A percentile compares a stretch with the other conserved stretches of the same genome.
Evolutionary conservation across 1,139 yeast genomes (phyloP).

Genomic region (Taphrina communis): DNA sequence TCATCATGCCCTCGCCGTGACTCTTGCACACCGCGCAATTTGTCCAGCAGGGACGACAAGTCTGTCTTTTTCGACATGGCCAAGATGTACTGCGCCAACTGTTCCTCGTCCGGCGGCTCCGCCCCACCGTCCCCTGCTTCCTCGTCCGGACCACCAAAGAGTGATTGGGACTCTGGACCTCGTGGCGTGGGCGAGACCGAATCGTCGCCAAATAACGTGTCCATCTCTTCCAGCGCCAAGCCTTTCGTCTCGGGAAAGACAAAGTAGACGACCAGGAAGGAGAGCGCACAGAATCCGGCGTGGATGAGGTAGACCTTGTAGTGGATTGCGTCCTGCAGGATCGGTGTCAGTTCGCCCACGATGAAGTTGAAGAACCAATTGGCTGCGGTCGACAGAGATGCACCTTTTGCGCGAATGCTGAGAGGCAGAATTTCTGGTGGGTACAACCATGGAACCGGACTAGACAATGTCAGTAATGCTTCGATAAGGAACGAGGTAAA

Average conservation of each 20-base stretch:
- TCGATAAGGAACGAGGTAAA: slow-evolving; percentile 65
- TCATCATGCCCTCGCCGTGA: not conserved
- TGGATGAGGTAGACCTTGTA: slow-evolving; percentile 87
- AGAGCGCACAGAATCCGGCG: slow-evolving; percentile 73
- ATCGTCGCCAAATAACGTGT: slow-evolving; percentile 73
- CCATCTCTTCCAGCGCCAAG: slow-evolving; percentile 86
- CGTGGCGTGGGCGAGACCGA: slow-evolving; percentile 49
- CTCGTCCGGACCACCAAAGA: slow-evolving; percentile 17
- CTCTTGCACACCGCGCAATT: slow-evolving; percentile 31
- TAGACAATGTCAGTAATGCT: not conserved
- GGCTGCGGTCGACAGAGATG: slow-evolving; percentile 87
- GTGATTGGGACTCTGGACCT: slow-evolving; percentile 28
- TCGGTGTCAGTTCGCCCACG: slow-evolving; percentile 90
- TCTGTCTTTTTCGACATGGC: slow-evolving; percentile 25
- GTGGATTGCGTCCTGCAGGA: slow-evolving; percentile 72
- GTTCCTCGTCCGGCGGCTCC: slow-evolving; percentile 38
- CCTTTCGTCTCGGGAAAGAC: slow-evolving; percentile 92
- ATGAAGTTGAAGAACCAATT: slow-evolving; percentile 94
- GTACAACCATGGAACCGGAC: slow-evolving; percentile 90
- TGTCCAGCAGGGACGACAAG: slow-evolving; percentile 28
- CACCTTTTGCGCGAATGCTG: slow-evolving; percentile 88
- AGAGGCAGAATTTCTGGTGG: slow-evolving; percentile 88
- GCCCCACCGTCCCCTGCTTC: slow-evolving; percentile 17
- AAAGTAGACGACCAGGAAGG: slow-evolving; percentile 70
- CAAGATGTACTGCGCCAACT: slow-evolving; percentile 32